Evolutionary conservation across 1,284 basidiomycete species (phyloP).

Genomic region (Puccinia horiana): DNA sequence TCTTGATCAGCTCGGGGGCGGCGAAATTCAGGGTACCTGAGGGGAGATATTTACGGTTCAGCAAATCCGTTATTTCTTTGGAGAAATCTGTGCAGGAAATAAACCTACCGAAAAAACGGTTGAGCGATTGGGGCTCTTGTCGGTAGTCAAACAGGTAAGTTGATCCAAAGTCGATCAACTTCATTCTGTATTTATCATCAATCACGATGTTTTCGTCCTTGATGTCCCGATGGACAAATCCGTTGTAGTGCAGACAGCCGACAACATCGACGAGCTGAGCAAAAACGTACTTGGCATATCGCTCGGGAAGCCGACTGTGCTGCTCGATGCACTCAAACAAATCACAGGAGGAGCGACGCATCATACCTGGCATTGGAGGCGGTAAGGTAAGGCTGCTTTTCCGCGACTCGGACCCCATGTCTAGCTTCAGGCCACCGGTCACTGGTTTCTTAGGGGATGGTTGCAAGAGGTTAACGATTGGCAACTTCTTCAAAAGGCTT

Average conservation of each 20-base stretch:
- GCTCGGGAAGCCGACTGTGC: constrained; percentile 55
- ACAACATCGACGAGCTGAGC: constrained; percentile 58
- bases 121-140: constrained; percentile 49
- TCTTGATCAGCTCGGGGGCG: constrained; percentile 55
- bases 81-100: constrained; percentile 48
- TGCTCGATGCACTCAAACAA: constrained; percentile 58
- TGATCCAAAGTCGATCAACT: constrained; percentile 58
- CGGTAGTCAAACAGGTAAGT: constrained; percentile 56
- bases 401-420: not conserved
- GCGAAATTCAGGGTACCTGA: constrained; percentile 58
- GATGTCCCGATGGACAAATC: constrained; percentile 58
- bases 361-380: constrained; percentile 51
- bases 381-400: constrained; percentile 25
- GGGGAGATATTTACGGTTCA: no score
- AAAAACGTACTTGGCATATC: constrained; percentile 58
- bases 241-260: constrained; percentile 55
- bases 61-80: no score
- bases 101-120: constrained; percentile 31
- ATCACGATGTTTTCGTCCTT: constrained; percentile 60
- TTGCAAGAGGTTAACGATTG: constrained; percentile 8
- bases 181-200: constrained; percentile 55
- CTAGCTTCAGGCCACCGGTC: not conserved
- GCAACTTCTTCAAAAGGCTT: constrained; percentile 6
- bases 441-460: constrained; percentile 4
- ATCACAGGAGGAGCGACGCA: constrained; percentile 56